phyloP scores from a whole-genome alignment of 1,284 basidiomycete species.

The Tilletia horrida region DNA sequence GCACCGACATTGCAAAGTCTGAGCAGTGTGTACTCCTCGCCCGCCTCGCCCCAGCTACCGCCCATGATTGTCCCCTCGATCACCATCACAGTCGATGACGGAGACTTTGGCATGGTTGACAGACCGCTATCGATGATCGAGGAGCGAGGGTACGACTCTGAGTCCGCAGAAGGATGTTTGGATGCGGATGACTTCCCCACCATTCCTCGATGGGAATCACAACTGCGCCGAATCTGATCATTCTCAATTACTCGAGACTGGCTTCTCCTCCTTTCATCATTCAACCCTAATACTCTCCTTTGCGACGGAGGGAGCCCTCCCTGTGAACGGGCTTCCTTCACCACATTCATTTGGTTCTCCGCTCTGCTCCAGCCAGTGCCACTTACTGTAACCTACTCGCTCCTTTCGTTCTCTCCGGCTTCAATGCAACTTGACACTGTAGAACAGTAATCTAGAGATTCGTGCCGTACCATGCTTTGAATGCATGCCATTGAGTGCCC shows the following conservation, averaged over 20 bases:
- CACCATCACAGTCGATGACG: conserved; percentile 19
- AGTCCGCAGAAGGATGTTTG: conserved; percentile 16
- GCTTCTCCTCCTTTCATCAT: neutral
- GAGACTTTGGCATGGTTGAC: conserved; percentile 16
- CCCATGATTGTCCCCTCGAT: conserved; percentile 17
- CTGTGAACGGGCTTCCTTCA: too few relatives aligned
- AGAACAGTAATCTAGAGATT: too few relatives aligned
- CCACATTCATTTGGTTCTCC: too few relatives aligned
- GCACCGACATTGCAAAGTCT: conserved; percentile 5
- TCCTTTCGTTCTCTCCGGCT: too few relatives aligned
- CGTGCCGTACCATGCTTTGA: too few relatives aligned
- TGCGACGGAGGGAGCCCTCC: too few relatives aligned
- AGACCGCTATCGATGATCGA: conserved; percentile 16
- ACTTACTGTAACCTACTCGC: too few relatives aligned
- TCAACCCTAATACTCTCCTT: neutral
- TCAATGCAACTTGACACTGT: too few relatives aligned
- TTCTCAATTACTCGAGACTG: neutral
- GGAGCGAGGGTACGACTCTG: conserved; percentile 9
- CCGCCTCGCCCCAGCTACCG: conserved; percentile 14
- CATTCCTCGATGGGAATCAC: conserved; percentile 11
- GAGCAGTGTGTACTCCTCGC: neutral
- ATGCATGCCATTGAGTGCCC: neutral
- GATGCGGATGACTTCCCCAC: conserved; percentile 18
- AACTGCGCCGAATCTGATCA: conserved; percentile 7
- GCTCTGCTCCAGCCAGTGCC: too few relatives aligned